These are phyloP conservation scores for Sugiyamaella valdiviana DNA, from an alignment of 805 yeast species.

Conservation along the genomic window DNA sequence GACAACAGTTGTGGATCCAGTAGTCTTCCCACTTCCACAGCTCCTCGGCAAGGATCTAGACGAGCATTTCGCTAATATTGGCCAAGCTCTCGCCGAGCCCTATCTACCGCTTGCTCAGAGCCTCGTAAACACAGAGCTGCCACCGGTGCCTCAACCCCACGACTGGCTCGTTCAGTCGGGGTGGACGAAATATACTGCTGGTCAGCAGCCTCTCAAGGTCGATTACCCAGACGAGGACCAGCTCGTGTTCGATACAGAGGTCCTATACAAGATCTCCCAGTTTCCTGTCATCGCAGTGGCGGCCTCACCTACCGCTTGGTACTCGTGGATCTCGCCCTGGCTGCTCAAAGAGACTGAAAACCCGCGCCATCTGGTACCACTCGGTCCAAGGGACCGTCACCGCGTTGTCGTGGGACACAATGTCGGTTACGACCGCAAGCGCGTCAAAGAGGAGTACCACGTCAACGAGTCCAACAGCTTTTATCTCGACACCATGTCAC, in stretches of 20 bases:
- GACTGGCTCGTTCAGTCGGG: constrained; percentile 62
- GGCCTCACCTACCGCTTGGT: constrained; percentile 74
- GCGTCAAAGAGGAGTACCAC: constrained; percentile 77
- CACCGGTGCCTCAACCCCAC: constrained; percentile 36
- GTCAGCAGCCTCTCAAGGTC: constrained; percentile 46
- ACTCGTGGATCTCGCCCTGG: constrained; percentile 90
- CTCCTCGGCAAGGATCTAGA: constrained; percentile 68
- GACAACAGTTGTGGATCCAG: constrained; percentile 54
- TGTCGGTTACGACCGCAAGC: constrained; percentile 83
- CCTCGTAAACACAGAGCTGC: constrained; percentile 37
- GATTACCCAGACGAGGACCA: constrained; percentile 68
- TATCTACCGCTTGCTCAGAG: constrained; percentile 48
- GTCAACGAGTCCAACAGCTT: constrained; percentile 63
- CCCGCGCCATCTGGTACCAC: constrained; percentile 62
- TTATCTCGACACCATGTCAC: constrained; percentile 84
- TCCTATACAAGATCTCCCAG: constrained; percentile 63
- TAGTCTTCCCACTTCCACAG: constrained; percentile 49
- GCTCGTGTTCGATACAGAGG: constrained; percentile 86
- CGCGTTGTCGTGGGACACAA: constrained; percentile 83
- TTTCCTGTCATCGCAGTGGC: constrained; percentile 82
- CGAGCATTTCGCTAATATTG: constrained; percentile 75
- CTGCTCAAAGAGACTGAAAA: constrained; percentile 48
- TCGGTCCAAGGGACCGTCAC: constrained; percentile 45
- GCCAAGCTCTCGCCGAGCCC: constrained; percentile 51
- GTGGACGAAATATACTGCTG: constrained; percentile 69